A percentile compares a stretch with the other conserved stretches of the same genome.
phyloP scores from a whole-genome alignment of 1,139 yeast species.

The Sugiyamaella xylanicola region DNA sequence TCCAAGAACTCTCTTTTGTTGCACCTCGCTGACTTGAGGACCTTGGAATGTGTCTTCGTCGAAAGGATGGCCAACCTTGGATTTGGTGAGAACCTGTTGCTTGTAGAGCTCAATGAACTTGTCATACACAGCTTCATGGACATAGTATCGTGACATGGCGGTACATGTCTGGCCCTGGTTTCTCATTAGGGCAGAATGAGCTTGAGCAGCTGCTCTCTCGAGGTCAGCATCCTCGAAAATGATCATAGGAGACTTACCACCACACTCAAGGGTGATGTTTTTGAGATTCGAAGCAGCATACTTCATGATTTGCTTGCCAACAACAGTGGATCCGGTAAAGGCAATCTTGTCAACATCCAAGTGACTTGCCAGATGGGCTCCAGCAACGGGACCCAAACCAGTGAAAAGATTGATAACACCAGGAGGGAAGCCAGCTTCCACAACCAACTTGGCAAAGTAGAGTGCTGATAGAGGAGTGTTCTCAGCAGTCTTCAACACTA shows the following conservation, averaged over 20 bases:
- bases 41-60: slow-evolving; percentile 75
- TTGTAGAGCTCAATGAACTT: slow-evolving; percentile 57
- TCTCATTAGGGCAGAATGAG: slow-evolving; percentile 64
- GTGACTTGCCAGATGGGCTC: slow-evolving; percentile 72
- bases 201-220: slow-evolving; percentile 58
- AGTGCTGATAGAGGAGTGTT: slow-evolving; percentile 77
- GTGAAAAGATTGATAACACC: slow-evolving; percentile 76
- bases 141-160: slow-evolving; percentile 79
- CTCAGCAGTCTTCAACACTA: slow-evolving; percentile 76
- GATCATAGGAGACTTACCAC: slow-evolving; percentile 83
- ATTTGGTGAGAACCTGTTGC: slow-evolving; percentile 55
- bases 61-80: slow-evolving; percentile 81
- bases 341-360: slow-evolving; percentile 75
- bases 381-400: slow-evolving; percentile 71
- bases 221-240: slow-evolving; percentile 73
- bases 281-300: slow-evolving; percentile 74
- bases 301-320: slow-evolving; percentile 75
- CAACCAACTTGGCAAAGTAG: slow-evolving; percentile 58
- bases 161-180: slow-evolving; percentile 87
- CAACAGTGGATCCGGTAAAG: slow-evolving; percentile 83
- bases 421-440: slow-evolving; percentile 74
- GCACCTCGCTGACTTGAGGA: slow-evolving; percentile 77
- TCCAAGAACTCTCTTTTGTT: slow-evolving; percentile 70
- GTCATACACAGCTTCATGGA: slow-evolving; percentile 75
- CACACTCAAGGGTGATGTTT: slow-evolving; percentile 79